These are phyloP conservation scores for Aureobasidium sp. DNA, from an alignment of 2,329 filamentous ascomycete genomes.

Conservation along the genomic window DNA sequence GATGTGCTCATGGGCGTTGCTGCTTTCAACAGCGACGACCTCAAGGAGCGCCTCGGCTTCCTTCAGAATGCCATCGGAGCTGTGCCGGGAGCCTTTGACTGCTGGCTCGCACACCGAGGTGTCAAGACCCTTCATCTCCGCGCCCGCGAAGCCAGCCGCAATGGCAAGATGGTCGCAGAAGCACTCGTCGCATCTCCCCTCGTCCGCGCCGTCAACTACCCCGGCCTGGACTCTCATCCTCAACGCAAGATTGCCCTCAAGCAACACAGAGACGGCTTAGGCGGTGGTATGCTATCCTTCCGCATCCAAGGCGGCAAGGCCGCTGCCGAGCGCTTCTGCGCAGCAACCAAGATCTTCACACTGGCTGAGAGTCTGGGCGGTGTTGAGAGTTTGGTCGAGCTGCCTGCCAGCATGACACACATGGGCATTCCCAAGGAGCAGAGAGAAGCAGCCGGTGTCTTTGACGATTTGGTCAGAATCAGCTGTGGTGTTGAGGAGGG, in stretches of 20 bases:
- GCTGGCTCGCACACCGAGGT: slow-evolving; percentile 94
- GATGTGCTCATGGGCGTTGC: slow-evolving; percentile 98
- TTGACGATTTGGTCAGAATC: slow-evolving; percentile 85
- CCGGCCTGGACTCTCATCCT: slow-evolving; percentile 78
- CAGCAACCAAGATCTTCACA: slow-evolving; percentile 81
- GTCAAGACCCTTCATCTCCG: slow-evolving; percentile 94
- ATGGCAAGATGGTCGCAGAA: slow-evolving; percentile 69
- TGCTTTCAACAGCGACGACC: slow-evolving; percentile 80
- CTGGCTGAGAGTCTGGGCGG: slow-evolving; percentile 88
- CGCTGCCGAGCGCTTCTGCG: slow-evolving; percentile 88
- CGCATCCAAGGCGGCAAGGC: slow-evolving; percentile 78
- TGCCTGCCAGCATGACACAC: slow-evolving; percentile 95
- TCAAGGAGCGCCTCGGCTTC: slow-evolving; percentile 74
- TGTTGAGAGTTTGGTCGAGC: slow-evolving; percentile 84
- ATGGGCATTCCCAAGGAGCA: slow-evolving; percentile 86
- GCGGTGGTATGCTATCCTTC: slow-evolving; percentile 97
- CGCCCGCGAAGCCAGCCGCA: slow-evolving; percentile 73
- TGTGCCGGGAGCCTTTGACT: slow-evolving; percentile 90
- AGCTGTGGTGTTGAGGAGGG: slow-evolving; percentile 93
- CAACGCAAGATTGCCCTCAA: slow-evolving; percentile 77
- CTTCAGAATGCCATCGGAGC: slow-evolving; percentile 96
- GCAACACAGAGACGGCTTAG: slow-evolving; percentile 91
- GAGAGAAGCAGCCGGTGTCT: slow-evolving; percentile 87
- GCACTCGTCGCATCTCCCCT: slow-evolving; percentile 73
- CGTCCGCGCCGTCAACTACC: slow-evolving; percentile 91